Conservation (phyloP, 345 rosid genomes). For the Rhizophora mangle region DNA sequence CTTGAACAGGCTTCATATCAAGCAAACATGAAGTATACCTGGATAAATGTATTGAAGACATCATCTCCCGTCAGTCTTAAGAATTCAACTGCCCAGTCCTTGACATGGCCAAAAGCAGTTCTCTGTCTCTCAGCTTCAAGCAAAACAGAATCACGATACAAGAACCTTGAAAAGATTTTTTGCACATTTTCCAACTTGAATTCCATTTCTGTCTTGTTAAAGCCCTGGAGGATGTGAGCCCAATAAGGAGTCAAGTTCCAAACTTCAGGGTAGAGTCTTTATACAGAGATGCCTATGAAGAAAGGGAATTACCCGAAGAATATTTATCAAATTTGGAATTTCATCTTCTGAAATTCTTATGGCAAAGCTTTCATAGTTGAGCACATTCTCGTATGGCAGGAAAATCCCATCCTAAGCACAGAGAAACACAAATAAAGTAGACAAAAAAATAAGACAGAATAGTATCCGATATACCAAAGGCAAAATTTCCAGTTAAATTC, state of each 20-base stretch:
- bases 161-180: slow-evolving; percentile 86
- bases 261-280: background rate
- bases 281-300: background rate
- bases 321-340: slow-evolving; percentile 78
- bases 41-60: slow-evolving; percentile 71
- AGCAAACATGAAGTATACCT: slow-evolving; percentile 38
- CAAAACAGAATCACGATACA: slow-evolving; percentile 71
- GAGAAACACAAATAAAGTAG: slow-evolving; percentile 16
- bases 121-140: slow-evolving; percentile 89
- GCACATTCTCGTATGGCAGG: slow-evolving; percentile 89
- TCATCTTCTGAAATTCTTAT: slow-evolving; percentile 78
- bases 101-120: slow-evolving; percentile 36
- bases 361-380: slow-evolving; percentile 92
- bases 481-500: background rate
- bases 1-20: background rate
- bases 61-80: slow-evolving; percentile 66
- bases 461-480: background rate
- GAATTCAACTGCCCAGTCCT: slow-evolving; percentile 70
- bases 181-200: slow-evolving; percentile 63
- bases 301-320: slow-evolving; percentile 64
- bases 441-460: background rate
- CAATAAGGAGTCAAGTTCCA: slow-evolving; percentile 7
- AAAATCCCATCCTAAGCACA: slow-evolving; percentile 80
- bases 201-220: slow-evolving; percentile 68
- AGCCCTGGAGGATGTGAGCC: slow-evolving; percentile 41